phyloP scores from a whole-genome alignment of 805 yeast genomes.

The Candida oleophila region DNA sequence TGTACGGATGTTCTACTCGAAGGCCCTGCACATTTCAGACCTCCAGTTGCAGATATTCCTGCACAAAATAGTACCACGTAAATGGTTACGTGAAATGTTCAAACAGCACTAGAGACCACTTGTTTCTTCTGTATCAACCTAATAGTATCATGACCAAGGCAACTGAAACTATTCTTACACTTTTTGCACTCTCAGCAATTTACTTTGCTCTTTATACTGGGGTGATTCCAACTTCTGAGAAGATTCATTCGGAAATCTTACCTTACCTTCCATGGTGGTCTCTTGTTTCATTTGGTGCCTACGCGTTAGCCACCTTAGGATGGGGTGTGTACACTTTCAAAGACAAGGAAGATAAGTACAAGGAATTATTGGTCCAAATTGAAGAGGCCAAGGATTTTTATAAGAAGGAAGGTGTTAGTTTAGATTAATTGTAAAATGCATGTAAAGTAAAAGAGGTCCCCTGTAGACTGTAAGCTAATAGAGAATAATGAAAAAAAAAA shows the following conservation, averaged over 20 bases:
- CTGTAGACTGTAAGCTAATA: neutral
- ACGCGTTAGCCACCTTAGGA: constrained; percentile 66
- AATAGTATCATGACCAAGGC: constrained; percentile 59
- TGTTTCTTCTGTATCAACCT: neutral
- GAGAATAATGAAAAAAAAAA: no score
- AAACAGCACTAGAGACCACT: neutral
- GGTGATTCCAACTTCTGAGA: constrained; percentile 52
- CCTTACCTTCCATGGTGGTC: constrained; percentile 74
- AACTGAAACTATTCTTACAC: constrained; percentile 52
- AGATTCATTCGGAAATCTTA: constrained; percentile 50
- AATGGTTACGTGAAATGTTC: neutral
- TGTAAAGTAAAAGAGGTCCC: neutral
- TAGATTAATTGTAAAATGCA: constrained; percentile 25
- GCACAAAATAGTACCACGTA: neutral
- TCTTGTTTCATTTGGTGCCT: constrained; percentile 65
- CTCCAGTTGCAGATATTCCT: neutral
- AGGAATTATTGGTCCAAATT: constrained; percentile 57
- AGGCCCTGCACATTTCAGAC: neutral
- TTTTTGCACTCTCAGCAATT: constrained; percentile 47
- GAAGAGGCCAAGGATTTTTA: constrained; percentile 62
- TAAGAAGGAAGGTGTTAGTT: constrained; percentile 53
- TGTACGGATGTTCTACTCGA: constrained; percentile 1
- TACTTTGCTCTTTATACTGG: constrained; percentile 54
- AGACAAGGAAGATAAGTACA: constrained; percentile 66
- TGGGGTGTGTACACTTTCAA: constrained; percentile 68